These are phyloP conservation scores for Herpetomonas samuelpessoai DNA, from an alignment of 208 protist genomes.

Conservation along the genomic window DNA sequence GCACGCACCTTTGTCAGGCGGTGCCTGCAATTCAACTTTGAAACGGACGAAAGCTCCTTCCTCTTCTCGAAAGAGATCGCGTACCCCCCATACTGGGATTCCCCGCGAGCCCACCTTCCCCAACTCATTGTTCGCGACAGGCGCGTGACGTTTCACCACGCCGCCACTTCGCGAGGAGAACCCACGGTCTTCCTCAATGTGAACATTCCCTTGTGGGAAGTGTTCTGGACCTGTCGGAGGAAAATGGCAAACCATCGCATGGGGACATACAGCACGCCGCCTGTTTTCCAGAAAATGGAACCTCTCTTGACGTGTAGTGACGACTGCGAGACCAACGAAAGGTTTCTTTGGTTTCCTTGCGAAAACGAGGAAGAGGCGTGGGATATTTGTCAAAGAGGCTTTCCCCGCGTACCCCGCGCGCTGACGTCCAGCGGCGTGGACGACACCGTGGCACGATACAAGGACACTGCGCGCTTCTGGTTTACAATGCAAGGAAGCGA, in stretches of 20 bases:
- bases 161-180: neutral
- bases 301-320: conserved; percentile 48
- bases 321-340: conserved; percentile 65
- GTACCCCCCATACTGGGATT: conserved; percentile 44
- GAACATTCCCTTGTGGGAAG: conserved; percentile 56
- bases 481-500: conserved; percentile 4
- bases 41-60: conserved; percentile 32
- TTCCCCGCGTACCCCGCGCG: conserved; percentile 2
- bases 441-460: neutral
- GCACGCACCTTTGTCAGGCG: conserved; percentile 57
- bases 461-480: conserved; percentile 7
- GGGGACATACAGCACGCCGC: conserved; percentile 34
- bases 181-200: conserved; percentile 44
- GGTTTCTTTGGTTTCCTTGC: conserved; percentile 59
- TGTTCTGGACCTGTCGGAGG: conserved; percentile 50
- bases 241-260: conserved; percentile 29
- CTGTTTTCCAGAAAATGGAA: conserved; percentile 13
- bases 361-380: conserved; percentile 48
- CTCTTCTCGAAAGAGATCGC: conserved; percentile 44
- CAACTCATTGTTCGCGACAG: conserved; percentile 30
- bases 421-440: neutral
- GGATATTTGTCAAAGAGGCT: conserved; percentile 48
- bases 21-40: conserved; percentile 35
- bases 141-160: conserved; percentile 7
- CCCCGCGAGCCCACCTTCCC: conserved; percentile 22